Percentiles rank a stretch among this genome's conserved stretches.
Conservation (phyloP, 1,284 basidiomycete genomes). For the Erythrobasidium hasegawianum region DNA sequence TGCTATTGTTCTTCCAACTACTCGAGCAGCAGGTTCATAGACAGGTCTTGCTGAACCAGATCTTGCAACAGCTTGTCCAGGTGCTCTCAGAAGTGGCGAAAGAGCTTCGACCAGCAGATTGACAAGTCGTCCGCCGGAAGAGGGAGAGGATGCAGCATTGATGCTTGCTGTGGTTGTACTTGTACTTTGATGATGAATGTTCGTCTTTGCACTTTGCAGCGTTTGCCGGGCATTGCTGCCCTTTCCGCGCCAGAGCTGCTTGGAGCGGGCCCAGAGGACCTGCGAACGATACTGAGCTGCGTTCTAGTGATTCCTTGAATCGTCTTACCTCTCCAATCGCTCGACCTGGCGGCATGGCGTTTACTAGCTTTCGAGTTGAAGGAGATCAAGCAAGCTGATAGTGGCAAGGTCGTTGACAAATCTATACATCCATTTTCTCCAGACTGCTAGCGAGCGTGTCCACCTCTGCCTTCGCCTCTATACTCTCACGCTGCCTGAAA, state of each 20-base stretch:
- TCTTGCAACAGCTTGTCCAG: slow-evolving; percentile 4
- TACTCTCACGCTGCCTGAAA: neutral
- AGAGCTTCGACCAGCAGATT: slow-evolving; percentile 19
- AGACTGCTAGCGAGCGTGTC: neutral
- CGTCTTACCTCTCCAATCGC: slow-evolving; percentile 22
- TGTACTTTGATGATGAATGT: neutral
- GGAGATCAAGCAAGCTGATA: too few relatives aligned
- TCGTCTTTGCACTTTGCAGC: slow-evolving; percentile 1
- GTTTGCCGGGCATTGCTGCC: slow-evolving; percentile 11
- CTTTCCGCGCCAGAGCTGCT: slow-evolving; percentile 14
- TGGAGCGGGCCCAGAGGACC: slow-evolving; percentile 30
- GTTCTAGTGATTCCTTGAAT: neutral
- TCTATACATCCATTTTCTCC: too few relatives aligned
- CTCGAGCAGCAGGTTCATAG: neutral
- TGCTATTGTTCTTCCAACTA: slow-evolving; percentile 3
- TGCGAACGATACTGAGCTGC: neutral
- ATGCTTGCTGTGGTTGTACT: neutral
- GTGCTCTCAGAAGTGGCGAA: slow-evolving; percentile 28
- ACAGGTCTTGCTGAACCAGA: neutral
- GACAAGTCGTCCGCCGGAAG: slow-evolving; percentile 5
- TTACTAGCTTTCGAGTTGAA: neutral
- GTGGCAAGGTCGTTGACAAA: too few relatives aligned
- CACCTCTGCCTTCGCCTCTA: neutral
- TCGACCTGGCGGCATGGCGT: slow-evolving; percentile 23
- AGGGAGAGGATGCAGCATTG: neutral